Evolutionary conservation across 805 yeast species (phyloP).

Genomic region (Candida orba): DNA sequence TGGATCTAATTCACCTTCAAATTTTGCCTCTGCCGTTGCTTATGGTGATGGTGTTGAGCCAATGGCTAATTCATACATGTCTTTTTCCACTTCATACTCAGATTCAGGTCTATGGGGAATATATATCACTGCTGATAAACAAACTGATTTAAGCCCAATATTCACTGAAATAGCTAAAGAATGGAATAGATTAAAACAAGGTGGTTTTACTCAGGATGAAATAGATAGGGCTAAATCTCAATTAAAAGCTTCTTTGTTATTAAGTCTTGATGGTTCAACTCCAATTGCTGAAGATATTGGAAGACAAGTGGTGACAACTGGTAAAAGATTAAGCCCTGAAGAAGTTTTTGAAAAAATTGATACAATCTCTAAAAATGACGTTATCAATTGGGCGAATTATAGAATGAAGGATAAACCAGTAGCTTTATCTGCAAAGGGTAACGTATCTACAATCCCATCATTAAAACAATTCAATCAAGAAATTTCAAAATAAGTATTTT

Average conservation of each 20-base stretch:
- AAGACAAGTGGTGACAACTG: slow-evolving; percentile 93
- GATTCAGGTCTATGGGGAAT: slow-evolving; percentile 98
- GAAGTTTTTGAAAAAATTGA: slow-evolving; percentile 58
- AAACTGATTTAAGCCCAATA: slow-evolving; percentile 55
- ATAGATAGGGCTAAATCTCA: slow-evolving; percentile 93
- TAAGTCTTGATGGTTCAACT: slow-evolving; percentile 90
- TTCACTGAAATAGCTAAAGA: slow-evolving; percentile 73
- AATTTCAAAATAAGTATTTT: slow-evolving; percentile 7
- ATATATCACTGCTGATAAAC: slow-evolving; percentile 72
- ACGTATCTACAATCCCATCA: slow-evolving; percentile 63
- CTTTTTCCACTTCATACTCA: slow-evolving; percentile 93
- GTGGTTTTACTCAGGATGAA: slow-evolving; percentile 74
- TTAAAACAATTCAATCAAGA: slow-evolving; percentile 50
- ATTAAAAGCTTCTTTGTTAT: slow-evolving; percentile 81
- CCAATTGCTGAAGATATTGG: slow-evolving; percentile 98
- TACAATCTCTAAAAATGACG: slow-evolving; percentile 68
- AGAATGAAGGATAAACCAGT: slow-evolving; percentile 71
- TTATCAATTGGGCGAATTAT: slow-evolving; percentile 82
- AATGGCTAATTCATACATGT: slow-evolving; percentile 90
- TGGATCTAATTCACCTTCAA: slow-evolving; percentile 80
- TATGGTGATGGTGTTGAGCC: slow-evolving; percentile 50
- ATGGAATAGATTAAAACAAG: slow-evolving; percentile 80
- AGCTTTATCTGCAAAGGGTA: slow-evolving; percentile 89
- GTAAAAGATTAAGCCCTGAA: slow-evolving; percentile 44
- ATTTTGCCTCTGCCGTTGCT: slow-evolving; percentile 61